Evolutionary conservation across 345 rosid genomes (phyloP).

Genomic region (Lumnitzera racemosa): DNA sequence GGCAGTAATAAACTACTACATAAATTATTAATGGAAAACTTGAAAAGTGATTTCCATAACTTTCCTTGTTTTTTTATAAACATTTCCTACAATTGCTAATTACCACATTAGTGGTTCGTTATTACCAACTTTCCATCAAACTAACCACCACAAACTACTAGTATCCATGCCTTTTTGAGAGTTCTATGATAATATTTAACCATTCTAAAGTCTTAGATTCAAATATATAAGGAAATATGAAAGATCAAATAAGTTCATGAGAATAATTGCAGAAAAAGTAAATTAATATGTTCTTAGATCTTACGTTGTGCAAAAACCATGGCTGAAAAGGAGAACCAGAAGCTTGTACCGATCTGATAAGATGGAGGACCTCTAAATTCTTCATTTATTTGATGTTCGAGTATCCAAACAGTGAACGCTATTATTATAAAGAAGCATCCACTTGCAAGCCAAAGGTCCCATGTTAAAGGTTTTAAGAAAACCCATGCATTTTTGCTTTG

Average conservation of each 20-base stretch:
- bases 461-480: slow-evolving; percentile 21
- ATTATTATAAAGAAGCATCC: slow-evolving; percentile 12
- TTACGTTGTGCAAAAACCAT: slow-evolving; percentile 27
- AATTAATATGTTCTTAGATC: background rate
- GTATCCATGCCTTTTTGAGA: no score
- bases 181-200: no score
- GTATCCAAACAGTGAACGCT: slow-evolving; percentile 24
- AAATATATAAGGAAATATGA: background rate
- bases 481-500: slow-evolving; percentile 12
- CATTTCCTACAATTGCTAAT: no score
- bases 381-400: slow-evolving; percentile 21
- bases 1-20: no score
- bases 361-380: slow-evolving; percentile 25
- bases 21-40: no score
- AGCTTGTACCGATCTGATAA: slow-evolving; percentile 21
- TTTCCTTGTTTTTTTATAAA: no score
- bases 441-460: slow-evolving; percentile 15
- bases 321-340: slow-evolving; percentile 33
- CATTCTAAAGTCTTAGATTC: no score
- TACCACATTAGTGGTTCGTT: no score
- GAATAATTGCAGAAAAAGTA: background rate
- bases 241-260: background rate
- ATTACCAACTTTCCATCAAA: no score
- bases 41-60: no score
- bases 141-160: no score